phyloP scores from a whole-genome alignment of 1,284 basidiomycete species.

The Puccinia hordei region DNA sequence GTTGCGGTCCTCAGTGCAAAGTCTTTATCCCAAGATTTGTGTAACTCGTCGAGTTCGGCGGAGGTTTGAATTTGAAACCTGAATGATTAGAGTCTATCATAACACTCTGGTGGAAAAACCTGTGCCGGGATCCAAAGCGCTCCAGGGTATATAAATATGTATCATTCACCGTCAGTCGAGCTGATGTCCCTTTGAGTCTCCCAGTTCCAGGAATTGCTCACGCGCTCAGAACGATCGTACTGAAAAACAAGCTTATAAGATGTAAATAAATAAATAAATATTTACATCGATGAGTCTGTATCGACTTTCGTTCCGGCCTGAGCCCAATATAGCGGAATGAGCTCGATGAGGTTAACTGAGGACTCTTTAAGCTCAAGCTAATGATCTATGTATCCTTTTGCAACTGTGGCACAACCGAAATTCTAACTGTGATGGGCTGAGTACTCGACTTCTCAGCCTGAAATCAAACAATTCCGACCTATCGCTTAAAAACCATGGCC shows the following conservation, averaged over 20 bases:
- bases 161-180: neutral
- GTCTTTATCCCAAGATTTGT: too few species aligned
- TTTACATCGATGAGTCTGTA: neutral
- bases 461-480: neutral
- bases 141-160: neutral
- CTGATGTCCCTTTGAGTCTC: neutral
- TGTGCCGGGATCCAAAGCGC: too few species aligned
- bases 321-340: neutral
- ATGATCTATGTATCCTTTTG: neutral
- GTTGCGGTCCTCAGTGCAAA: too few species aligned
- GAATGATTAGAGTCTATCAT: too few species aligned
- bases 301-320: neutral
- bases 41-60: too few species aligned
- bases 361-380: neutral
- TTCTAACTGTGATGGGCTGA: neutral
- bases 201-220: neutral
- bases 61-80: too few species aligned
- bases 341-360: constrained; percentile 1
- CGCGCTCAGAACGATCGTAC: neutral
- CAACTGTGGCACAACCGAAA: neutral
- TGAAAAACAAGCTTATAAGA: neutral
- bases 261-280: too few species aligned
- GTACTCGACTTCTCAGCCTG: neutral
- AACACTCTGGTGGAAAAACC: too few species aligned
- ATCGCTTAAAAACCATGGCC: neutral